A percentile compares a stretch with the other conserved stretches of the same genome.
Evolutionary conservation across 306 rosid species (phyloP).

Genomic region (Pueraria montana): DNA sequence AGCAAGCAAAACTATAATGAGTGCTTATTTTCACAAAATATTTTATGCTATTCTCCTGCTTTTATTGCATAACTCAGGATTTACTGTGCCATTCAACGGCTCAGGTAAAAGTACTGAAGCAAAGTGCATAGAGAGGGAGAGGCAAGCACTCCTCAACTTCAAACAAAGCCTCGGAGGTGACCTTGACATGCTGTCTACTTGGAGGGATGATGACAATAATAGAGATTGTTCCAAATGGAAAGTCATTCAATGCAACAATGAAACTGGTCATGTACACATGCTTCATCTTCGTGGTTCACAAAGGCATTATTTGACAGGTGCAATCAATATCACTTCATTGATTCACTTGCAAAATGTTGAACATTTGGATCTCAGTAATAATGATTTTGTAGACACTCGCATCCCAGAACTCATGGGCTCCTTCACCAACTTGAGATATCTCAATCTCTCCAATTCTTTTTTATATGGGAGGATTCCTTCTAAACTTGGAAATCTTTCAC

Average conservation of each 20-base stretch:
- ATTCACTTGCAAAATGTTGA: too few relatives aligned
- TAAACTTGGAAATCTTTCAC: too few relatives aligned
- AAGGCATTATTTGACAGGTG: too few relatives aligned
- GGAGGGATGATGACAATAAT: not conserved
- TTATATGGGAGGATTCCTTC: conserved; percentile 16
- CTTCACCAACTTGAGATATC: conserved; percentile 1
- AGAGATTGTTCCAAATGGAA: conserved; percentile 35
- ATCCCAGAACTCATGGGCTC: not conserved
- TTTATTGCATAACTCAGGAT: not conserved
- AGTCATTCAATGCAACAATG: too few relatives aligned
- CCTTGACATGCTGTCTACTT: not conserved
- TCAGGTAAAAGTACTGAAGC: not conserved
- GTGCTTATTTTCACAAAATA: not conserved
- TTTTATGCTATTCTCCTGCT: not conserved
- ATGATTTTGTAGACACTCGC: fast-evolving
- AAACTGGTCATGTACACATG: too few relatives aligned
- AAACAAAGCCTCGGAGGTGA: not conserved
- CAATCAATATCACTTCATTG: too few relatives aligned
- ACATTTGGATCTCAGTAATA: conserved; percentile 18
- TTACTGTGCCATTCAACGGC: not conserved
- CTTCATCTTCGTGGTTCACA: too few relatives aligned
- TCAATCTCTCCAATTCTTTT: fast-evolving
- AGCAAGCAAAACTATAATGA: not conserved
- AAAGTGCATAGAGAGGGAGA: conserved; percentile 16
- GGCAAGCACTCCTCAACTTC: conserved; percentile 26